Evolutionary conservation across 1,139 yeast genomes (phyloP), one percentile per base, ranked within the genome.

Genomic region (Nakaseomyces sp.): DNA sequence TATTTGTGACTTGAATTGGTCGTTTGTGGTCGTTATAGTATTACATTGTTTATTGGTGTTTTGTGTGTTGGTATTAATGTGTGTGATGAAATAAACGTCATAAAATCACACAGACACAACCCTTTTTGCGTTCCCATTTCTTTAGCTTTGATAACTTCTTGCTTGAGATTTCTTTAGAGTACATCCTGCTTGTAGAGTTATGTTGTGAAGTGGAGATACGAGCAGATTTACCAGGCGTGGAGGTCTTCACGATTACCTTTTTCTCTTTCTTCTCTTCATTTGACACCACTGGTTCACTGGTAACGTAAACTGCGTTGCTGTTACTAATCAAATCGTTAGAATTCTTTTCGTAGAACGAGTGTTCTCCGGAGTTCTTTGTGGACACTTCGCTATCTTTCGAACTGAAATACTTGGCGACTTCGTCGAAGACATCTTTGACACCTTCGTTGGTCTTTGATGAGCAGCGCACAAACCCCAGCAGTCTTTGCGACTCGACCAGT

Each of bases 371-470:
- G 25, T 9, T 32, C n/a, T 18, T 17, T 5, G 8, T 7, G 4
- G 18, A n/a, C 9, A 19, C 16, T 18, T 32, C 37, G n/a, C 25
- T 32, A 8, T 32, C 37, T n/a, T 8, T 32, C 4, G 32, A n/a
- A 19, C 36, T 13, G 25, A 37, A 10, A 28, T 26, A 73, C 55
- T 80, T 74, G 42, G 84, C 84, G 18, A 94, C 93, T 51, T 69
- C 78, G 55, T 85, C 95, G 56, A 86, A 86, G 20, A 86, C 80
- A 48, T 80, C 83, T 60, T 81, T 81, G 45, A 80, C 87, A 22
- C 95, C 95, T 49, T 73, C 76, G 64, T 86, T 95, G 20, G 91
- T 82, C 16, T 89, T 84, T 15, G 95, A 94, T 2, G 94, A 83
- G 63, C 96, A 87, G 66, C 87, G 95, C 53, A 83, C 68, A 63